Conservation (phyloP, 2,329 filamentous ascomycete genomes). For the Ophiocordyceps sinensis region DNA sequence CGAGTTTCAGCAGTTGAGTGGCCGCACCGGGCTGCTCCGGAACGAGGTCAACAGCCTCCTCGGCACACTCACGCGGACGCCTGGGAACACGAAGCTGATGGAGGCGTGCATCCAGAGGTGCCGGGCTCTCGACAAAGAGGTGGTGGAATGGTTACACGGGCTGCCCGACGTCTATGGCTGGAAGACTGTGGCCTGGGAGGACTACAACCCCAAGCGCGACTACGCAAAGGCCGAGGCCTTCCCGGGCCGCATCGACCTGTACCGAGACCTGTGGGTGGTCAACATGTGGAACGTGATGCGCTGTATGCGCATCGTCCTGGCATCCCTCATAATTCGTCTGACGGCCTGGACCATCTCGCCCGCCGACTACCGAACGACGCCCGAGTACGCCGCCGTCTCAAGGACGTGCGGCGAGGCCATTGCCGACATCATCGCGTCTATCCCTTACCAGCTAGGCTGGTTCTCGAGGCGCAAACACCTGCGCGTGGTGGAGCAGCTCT, state of each 20-base stretch:
- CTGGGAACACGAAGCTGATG: conserved; percentile 35
- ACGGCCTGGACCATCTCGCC: conserved; percentile 45
- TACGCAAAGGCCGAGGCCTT: conserved; percentile 38
- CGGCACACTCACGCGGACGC: conserved; percentile 26
- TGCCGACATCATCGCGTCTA: conserved; percentile 41
- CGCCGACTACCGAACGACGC: conserved; percentile 45
- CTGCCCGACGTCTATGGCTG: conserved; percentile 33
- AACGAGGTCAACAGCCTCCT: conserved; percentile 37
- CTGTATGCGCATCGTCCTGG: conserved; percentile 36
- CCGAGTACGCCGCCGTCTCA: conserved; percentile 41
- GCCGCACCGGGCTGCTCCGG: conserved; percentile 37
- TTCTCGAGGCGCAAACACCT: conserved; percentile 28
- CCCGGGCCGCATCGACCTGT: conserved; percentile 45
- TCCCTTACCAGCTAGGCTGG: conserved; percentile 47
- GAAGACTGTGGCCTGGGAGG: conserved; percentile 40
- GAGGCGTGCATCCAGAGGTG: conserved; percentile 34
- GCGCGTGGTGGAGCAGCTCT: conserved; percentile 21
- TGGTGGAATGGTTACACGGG: conserved; percentile 31
- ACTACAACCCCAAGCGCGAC: conserved; percentile 34
- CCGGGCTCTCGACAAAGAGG: conserved; percentile 35
- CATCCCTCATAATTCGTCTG: conserved; percentile 39
- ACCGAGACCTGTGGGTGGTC: conserved; percentile 42
- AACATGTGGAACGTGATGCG: conserved; percentile 40
- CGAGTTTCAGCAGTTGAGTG: conserved; percentile 32
- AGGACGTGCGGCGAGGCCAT: conserved; percentile 35